Evolutionary conservation across 2,329 filamentous ascomycete genomes (phyloP).

Genomic region (Aspergillus sp.): DNA sequence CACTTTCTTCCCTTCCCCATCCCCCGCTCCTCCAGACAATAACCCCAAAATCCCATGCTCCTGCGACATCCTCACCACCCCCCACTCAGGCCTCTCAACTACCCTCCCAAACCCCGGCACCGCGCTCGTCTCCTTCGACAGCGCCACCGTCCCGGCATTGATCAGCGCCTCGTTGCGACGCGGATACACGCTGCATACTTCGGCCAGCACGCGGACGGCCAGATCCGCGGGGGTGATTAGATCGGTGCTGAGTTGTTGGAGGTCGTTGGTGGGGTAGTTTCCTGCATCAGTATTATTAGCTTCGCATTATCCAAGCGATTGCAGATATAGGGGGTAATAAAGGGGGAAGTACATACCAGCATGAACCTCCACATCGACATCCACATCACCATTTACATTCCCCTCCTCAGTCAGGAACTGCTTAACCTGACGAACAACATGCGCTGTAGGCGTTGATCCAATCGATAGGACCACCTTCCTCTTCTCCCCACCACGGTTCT

Average conservation of each 20-base stretch:
- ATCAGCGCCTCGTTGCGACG: slow-evolving; percentile 65
- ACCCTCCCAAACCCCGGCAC: slow-evolving; percentile 71
- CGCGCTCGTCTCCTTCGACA: slow-evolving; percentile 72
- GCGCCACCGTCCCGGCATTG: slow-evolving; percentile 67
- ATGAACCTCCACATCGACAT: slow-evolving; percentile 27
- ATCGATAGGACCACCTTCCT: slow-evolving; percentile 24
- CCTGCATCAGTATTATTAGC: slow-evolving; percentile 11
- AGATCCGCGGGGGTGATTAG: slow-evolving; percentile 44
- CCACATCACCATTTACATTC: not conserved
- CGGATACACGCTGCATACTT: slow-evolving; percentile 69
- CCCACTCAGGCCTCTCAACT: slow-evolving; percentile 60
- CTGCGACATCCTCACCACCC: slow-evolving; percentile 72
- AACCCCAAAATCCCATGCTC: slow-evolving; percentile 75
- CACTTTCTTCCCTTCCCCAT: slow-evolving; percentile 30
- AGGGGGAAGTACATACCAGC: slow-evolving; percentile 16
- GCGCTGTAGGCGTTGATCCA: slow-evolving; percentile 30
- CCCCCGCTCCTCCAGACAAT: slow-evolving; percentile 29
- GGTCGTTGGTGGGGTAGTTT: slow-evolving; percentile 68
- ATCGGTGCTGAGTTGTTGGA: slow-evolving; percentile 75
- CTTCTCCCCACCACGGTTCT: not conserved
- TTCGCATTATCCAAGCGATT: not conserved
- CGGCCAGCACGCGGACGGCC: slow-evolving; percentile 59
- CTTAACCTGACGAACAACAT: slow-evolving; percentile 23
- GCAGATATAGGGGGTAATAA: not conserved
- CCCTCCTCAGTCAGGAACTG: slow-evolving; percentile 6